Conservation (phyloP, 257 asterid species). For the Solanum bulbocastanum region DNA sequence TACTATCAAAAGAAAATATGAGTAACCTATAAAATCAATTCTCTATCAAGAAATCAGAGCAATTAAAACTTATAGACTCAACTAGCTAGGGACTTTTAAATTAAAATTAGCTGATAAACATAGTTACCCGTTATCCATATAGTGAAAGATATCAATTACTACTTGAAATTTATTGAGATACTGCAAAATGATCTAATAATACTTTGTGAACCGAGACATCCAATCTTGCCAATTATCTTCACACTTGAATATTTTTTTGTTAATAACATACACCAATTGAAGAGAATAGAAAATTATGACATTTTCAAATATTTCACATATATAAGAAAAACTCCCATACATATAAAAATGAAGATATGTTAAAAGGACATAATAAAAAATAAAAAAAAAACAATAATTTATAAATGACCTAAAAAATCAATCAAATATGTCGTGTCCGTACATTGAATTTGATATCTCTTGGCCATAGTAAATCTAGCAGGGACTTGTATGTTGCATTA, state of each 20-base stretch:
- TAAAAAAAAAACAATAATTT: background rate
- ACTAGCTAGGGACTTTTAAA: background rate
- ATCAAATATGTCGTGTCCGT: background rate
- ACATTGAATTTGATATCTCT: background rate
- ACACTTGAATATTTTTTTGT: background rate
- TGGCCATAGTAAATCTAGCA: background rate
- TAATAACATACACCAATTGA: background rate
- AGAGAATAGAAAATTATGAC: background rate
- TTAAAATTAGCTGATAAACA: background rate
- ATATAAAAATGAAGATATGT: background rate
- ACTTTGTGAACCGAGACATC: background rate
- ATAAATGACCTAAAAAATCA: background rate
- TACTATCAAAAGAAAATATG: background rate
- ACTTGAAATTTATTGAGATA: background rate
- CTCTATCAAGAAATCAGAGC: background rate
- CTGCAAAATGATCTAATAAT: too few species aligned
- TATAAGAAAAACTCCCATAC: background rate
- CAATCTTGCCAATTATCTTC: background rate
- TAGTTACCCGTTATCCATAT: too few species aligned
- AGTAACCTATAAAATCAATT: too few species aligned
- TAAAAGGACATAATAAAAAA: background rate
- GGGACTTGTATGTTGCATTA: background rate
- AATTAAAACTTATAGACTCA: background rate
- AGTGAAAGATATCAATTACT: too few species aligned
- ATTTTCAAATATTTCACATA: too few species aligned